phyloP scores from a whole-genome alignment of 1,284 basidiomycete species.

The Microbotryum violaceum region DNA sequence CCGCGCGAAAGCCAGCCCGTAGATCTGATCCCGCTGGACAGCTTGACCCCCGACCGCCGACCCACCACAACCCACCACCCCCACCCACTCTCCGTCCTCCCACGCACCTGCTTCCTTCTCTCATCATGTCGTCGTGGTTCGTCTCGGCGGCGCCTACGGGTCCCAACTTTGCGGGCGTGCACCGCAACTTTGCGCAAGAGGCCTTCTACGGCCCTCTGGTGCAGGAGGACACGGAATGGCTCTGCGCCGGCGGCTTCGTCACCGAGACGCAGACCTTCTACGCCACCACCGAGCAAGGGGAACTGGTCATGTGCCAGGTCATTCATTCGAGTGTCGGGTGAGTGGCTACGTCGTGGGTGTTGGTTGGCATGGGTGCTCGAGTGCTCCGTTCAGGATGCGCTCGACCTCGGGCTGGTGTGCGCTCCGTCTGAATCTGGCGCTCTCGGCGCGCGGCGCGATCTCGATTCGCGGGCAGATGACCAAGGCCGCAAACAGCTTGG shows the following conservation, averaged over 20 bases:
- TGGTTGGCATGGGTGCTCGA: not conserved
- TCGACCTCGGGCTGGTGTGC: too few species aligned
- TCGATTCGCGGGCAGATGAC: too few species aligned
- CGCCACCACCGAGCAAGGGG: constrained; percentile 66
- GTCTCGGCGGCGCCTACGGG: constrained; percentile 2
- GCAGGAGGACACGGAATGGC: constrained; percentile 72
- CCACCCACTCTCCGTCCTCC: not conserved
- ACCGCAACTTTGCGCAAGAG: constrained; percentile 14
- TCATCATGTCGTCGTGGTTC: constrained; percentile 23
- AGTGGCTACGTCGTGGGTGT: constrained; percentile 40
- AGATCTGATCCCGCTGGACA: not conserved
- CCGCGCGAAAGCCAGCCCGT: not conserved
- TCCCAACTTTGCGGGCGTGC: constrained; percentile 30
- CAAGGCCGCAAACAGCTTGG: too few species aligned
- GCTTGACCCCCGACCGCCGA: not conserved
- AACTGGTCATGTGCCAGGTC: constrained; percentile 76
- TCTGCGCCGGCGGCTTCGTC: constrained; percentile 70
- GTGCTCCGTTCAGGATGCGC: too few species aligned
- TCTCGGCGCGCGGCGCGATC: too few species aligned
- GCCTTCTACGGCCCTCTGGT: constrained; percentile 54
- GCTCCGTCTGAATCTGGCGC: too few species aligned
- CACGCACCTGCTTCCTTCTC: not conserved
- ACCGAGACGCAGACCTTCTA: constrained; percentile 94
- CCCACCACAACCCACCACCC: not conserved
- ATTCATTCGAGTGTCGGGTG: constrained; percentile 94